A percentile compares a stretch with the other conserved stretches of the same genome.
Conservation (phyloP, 78 protist genomes). For the Guillardia theta region DNA sequence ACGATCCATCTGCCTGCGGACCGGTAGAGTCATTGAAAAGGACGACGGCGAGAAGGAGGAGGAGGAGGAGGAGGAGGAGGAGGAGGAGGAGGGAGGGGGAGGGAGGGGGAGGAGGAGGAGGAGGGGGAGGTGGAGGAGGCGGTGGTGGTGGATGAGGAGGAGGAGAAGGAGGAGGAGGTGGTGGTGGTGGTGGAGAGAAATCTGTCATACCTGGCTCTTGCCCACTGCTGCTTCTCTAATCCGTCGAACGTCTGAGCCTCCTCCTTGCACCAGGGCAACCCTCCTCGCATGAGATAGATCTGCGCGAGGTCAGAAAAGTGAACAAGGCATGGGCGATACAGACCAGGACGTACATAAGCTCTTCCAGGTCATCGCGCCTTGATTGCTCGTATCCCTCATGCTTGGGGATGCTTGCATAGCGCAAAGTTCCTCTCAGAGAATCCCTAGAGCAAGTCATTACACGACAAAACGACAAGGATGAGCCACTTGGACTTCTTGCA, state of each 20-base stretch:
- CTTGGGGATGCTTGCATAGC: neutral
- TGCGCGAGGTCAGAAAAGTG: too few relatives aligned
- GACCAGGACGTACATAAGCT: neutral
- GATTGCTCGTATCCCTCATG: neutral
- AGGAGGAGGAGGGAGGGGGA: neutral
- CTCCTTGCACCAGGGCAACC: neutral
- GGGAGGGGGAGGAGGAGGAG: neutral
- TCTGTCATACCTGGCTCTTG: neutral
- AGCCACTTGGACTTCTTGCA: neutral
- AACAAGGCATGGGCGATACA: too few relatives aligned
- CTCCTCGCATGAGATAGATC: neutral
- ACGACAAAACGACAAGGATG: neutral
- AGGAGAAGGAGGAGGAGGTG: neutral
- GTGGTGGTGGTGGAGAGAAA: neutral
- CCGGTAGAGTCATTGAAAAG: neutral
- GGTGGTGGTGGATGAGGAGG: neutral
- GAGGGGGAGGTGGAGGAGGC: neutral
- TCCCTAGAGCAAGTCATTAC: neutral
- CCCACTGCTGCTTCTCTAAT: neutral
- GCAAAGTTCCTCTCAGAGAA: neutral
- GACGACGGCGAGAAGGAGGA: neutral
- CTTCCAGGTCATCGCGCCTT: conserved; percentile 25
- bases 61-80: neutral
- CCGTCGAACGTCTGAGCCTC: conserved; percentile 15
- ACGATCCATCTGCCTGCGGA: neutral